A percentile compares a stretch with the other conserved stretches of the same genome.
These are phyloP conservation scores for Turritis glabra DNA, from an alignment of 345 rosid genomes.

Conservation along the genomic window DNA sequence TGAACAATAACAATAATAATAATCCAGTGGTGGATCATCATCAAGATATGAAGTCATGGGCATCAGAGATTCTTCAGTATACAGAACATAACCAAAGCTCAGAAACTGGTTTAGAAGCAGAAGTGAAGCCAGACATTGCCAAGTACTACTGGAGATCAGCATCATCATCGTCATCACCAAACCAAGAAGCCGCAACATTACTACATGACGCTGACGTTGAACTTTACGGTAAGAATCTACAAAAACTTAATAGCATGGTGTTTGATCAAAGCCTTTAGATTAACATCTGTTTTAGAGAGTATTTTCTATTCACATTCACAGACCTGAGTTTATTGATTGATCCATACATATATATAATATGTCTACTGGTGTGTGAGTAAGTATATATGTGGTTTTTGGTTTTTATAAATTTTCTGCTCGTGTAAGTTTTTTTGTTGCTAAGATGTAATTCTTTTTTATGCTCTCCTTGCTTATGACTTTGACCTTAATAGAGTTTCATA, in stretches of 20 bases:
- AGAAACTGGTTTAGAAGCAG: slow-evolving; percentile 33
- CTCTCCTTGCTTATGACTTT: slow-evolving; percentile 10
- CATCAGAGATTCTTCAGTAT: slow-evolving; percentile 34
- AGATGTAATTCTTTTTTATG: background rate
- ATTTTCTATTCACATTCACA: slow-evolving; percentile 17
- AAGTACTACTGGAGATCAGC: slow-evolving; percentile 36
- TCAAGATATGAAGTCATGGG: slow-evolving; percentile 37
- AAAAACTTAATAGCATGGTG: slow-evolving; percentile 26
- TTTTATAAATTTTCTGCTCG: slow-evolving; percentile 22
- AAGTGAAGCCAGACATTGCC: slow-evolving; percentile 41
- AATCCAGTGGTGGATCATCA: background rate
- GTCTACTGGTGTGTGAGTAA: slow-evolving; percentile 26
- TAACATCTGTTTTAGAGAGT: slow-evolving; percentile 21
- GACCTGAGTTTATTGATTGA: slow-evolving; percentile 13
- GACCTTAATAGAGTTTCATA: background rate
- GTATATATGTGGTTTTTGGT: slow-evolving; percentile 21
- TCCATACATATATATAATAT: slow-evolving; percentile 13
- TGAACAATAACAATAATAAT: slow-evolving; percentile 8
- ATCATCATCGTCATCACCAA: slow-evolving; percentile 30
- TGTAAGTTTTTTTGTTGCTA: background rate
- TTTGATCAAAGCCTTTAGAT: slow-evolving; percentile 34
- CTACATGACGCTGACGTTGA: slow-evolving; percentile 28
- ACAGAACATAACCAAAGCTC: slow-evolving; percentile 30
- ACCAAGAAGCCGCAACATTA: slow-evolving; percentile 27
- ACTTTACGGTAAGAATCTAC: slow-evolving; percentile 31